Evolutionary conservation across 1,284 basidiomycete genomes (phyloP), one percentile per base, ranked within the genome.

Genomic region (Ganoderma sp.): DNA sequence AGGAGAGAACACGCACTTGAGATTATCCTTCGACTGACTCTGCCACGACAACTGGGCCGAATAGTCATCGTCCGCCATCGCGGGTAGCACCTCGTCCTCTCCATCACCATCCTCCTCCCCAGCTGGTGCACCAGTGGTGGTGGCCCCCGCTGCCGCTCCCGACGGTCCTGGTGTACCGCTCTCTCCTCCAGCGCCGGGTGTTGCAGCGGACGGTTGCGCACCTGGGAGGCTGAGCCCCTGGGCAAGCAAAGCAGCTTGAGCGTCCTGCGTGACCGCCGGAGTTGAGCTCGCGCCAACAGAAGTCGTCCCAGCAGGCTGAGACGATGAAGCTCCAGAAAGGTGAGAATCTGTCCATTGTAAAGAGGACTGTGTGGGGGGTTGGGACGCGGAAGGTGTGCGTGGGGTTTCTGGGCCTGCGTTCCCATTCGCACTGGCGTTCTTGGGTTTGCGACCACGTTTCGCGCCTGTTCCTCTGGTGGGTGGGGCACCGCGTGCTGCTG

Each of bases 11-110:
- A 75, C 84, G 61, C 68, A 93, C 92, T 93, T 94, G 41, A 94
- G 79, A 75, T 94, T 93, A 75, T 92, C 91, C 73, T 94, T 94
- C 50, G 90, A 91, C 80, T 93, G 91, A 71, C 89, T 93, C 79
- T 93, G 90, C 87, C 88, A 93, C 5, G 87, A 89, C 64, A 90
- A 75, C 74, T 93, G 92, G 0, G 91, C 90, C 15, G 91, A 92
- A 77, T 93, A 94, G 73, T 94, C 92, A 70, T 93, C 92, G 69
- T 94, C 92, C 7, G 91, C 92, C 92, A 94, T 93, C 6, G 90
- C 91, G 50, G 91, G 90, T 50, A 92, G 76, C 64, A 90, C 74
- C 73, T 93, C 92, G 67, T 93, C 91, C 65, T 92, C 92, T 6
- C 83, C 91, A 66, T 92, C 91, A 0, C 79, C 90, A 25, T 85